phyloP scores from a whole-genome alignment of 306 rosid species.

The Vigna nakashimae region DNA sequence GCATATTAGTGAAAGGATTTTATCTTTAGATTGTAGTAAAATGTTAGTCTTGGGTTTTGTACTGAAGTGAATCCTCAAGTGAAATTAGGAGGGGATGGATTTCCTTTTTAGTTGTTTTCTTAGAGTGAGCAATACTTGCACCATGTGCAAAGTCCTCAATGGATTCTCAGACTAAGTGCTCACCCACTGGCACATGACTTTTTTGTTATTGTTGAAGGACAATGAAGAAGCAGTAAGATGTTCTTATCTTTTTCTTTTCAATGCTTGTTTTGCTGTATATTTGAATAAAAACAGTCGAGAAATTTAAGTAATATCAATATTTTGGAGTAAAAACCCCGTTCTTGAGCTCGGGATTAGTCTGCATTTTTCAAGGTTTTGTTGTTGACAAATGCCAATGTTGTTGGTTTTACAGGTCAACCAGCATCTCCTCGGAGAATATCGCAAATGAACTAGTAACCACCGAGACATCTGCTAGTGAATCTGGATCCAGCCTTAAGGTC shows the following conservation, averaged over 20 bases:
- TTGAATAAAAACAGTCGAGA: neutral
- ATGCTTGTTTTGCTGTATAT: constrained; percentile 14
- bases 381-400: constrained; percentile 24
- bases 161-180: neutral
- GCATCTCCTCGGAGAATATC: constrained; percentile 74
- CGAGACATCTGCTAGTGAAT: constrained; percentile 68
- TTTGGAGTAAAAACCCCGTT: constrained; percentile 4
- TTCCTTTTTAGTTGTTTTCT: constrained; percentile 6
- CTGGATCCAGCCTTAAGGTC: constrained; percentile 69
- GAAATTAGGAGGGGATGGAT: constrained; percentile 18
- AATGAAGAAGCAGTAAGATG: neutral
- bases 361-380: neutral
- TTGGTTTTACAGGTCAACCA: constrained; percentile 59
- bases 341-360: constrained; percentile 25
- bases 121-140: neutral
- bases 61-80: constrained; percentile 16
- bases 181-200: neutral
- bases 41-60: constrained; percentile 16
- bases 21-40: neutral
- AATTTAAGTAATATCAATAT: constrained; percentile 1
- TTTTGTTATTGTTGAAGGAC: neutral
- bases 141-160: neutral
- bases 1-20: constrained; percentile 15
- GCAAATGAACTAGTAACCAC: constrained; percentile 56
- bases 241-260: too few species aligned